phyloP scores from a whole-genome alignment of 2,329 filamentous ascomycete species.

The Geosmithia putterillii region DNA sequence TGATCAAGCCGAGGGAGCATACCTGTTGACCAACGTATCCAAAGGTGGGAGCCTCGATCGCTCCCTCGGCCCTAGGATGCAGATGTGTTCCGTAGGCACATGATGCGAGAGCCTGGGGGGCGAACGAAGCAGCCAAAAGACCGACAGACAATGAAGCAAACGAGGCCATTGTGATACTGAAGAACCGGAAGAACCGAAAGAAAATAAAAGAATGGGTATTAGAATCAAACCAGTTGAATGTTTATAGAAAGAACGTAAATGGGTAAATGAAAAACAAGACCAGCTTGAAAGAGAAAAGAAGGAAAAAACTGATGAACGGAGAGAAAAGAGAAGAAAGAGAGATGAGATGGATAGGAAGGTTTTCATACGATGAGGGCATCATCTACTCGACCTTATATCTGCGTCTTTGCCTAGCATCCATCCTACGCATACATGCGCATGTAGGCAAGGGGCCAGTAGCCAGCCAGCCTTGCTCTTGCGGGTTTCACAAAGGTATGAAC shows the following conservation, averaged over 20 bases:
- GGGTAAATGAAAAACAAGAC: neutral
- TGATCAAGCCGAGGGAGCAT: constrained; percentile 3
- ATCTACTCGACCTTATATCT: neutral
- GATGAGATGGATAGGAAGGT: no score
- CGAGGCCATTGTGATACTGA: neutral
- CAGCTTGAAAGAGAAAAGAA: neutral
- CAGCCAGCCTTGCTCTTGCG: no score
- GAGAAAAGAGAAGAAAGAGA: no score
- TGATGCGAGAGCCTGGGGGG: constrained; percentile 10
- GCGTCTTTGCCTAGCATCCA: neutral
- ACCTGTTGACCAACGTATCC: constrained; percentile 23
- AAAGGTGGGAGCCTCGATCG: constrained; percentile 21
- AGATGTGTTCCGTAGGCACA: constrained; percentile 26
- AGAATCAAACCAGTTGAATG: neutral
- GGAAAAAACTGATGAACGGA: neutral
- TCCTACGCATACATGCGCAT: neutral
- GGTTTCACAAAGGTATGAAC: neutral
- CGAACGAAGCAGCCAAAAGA: neutral
- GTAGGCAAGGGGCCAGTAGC: no score
- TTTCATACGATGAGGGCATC: neutral
- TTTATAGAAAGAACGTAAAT: neutral
- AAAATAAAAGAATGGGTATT: neutral
- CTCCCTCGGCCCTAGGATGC: constrained; percentile 16
- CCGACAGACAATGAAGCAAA: neutral
- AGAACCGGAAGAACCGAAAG: neutral